phyloP scores from a whole-genome alignment of 495 filamentous ascomycete species.

The Neurospora sp. region DNA sequence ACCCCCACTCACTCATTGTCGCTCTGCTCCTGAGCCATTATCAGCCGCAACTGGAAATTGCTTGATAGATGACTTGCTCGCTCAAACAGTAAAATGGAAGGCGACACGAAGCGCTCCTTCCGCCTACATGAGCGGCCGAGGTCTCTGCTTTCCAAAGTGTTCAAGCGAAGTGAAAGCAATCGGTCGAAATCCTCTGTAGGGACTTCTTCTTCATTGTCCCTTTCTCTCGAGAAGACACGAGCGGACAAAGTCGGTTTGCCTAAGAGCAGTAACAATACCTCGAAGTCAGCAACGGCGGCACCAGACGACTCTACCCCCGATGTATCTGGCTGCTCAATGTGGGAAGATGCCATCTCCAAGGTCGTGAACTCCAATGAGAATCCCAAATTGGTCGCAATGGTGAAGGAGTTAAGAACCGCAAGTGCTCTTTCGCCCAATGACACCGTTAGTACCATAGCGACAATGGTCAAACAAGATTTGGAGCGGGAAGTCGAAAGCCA shows the following conservation, averaged over 20 bases:
- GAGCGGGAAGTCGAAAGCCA: neutral
- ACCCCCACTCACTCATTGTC: neutral
- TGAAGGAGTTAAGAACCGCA: neutral
- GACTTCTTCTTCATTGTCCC: neutral
- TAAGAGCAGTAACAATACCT: neutral
- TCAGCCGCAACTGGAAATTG: neutral
- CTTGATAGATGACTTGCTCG: neutral
- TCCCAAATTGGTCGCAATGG: neutral
- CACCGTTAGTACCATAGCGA: neutral
- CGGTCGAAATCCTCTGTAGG: neutral
- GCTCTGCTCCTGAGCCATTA: neutral
- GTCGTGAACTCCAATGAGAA: neutral
- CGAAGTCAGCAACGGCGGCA: neutral
- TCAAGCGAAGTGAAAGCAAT: neutral
- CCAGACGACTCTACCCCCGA: neutral
- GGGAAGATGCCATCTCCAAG: neutral
- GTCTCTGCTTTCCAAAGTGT: neutral
- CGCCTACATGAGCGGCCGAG: neutral
- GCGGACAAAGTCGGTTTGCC: neutral
- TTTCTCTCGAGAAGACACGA: neutral
- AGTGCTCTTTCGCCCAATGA: neutral
- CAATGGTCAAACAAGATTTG: neutral
- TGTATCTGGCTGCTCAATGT: neutral
- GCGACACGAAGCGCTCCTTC: neutral
- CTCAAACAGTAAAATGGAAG: neutral